Percentiles rank a stretch among this genome's conserved stretches.
Conservation (phyloP, 768 basidiomycete genomes). For the Mycena crocata region DNA sequence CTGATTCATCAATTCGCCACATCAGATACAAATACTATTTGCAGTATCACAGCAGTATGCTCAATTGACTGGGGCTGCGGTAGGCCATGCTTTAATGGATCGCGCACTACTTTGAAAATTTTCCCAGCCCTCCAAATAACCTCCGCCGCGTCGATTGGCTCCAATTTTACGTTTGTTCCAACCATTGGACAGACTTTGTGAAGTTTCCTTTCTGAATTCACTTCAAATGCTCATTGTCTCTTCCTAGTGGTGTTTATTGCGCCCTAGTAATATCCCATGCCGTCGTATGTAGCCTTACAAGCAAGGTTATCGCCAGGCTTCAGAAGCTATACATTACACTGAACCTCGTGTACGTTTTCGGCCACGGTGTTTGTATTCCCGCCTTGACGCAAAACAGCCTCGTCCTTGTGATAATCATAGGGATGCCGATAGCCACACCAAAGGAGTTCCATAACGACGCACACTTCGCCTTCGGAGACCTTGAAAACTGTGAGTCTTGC, state of each 20-base stretch:
- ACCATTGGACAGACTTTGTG: slow-evolving; percentile 41
- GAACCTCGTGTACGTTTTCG: slow-evolving; percentile 46
- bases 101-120: slow-evolving; percentile 51
- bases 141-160: slow-evolving; percentile 52
- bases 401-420: background rate
- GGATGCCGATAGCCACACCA: background rate
- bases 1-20: background rate
- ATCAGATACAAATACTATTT: slow-evolving; percentile 63
- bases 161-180: slow-evolving; percentile 36
- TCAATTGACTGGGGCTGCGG: slow-evolving; percentile 4
- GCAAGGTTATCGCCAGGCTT: slow-evolving; percentile 61
- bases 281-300: slow-evolving; percentile 65
- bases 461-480: background rate
- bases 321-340: slow-evolving; percentile 57
- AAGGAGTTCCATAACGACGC: background rate
- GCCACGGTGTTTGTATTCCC: background rate
- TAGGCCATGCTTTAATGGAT: background rate
- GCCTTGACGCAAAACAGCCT: background rate
- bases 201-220: slow-evolving; percentile 12
- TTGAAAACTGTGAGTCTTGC: background rate
- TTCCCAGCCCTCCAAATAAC: slow-evolving; percentile 61
- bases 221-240: background rate
- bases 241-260: slow-evolving; percentile 59
- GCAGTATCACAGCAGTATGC: slow-evolving; percentile 52
- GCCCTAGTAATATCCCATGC: slow-evolving; percentile 61